Evolutionary conservation across 106 monocot genomes (phyloP), one percentile per base, ranked within the genome.

Genomic region (Allium fistulosum): DNA sequence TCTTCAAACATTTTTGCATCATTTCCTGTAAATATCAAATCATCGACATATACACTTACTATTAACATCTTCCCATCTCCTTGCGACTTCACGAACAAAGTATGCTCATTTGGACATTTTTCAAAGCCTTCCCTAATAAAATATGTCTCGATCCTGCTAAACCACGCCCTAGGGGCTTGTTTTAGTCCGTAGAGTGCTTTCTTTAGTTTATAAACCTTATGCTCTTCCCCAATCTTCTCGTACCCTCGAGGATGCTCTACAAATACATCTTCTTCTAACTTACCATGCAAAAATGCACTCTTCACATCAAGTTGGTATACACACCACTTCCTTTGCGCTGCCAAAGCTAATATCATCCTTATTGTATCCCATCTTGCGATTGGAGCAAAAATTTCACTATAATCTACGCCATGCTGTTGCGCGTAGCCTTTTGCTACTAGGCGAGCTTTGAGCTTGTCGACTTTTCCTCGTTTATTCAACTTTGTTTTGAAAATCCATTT

Each of bases 401-500:
- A 71, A 47, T 71, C 70, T 1, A 59, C 14, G 1, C 70, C 46
- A 10, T 59, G 13, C 12, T 47, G 3, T 8, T 71, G 46, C 8
- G 59, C n/a, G 53, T 59, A 71, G 7, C 70, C 45, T 17, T 59
- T 71, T 2, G 46, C 70, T 3, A 71, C 7, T 7, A 71, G 8
- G 14, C 70, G 45, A 3, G 59, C 70, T 17, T 59, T 49, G 70
- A 46, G 47, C 5, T 48, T 59, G n/a, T 48, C 47, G 11, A 71
- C 47, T 46, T 60, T 49, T 48, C 70, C 46, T 3, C 11, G 10
- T 48, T 58, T 15, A 10, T 71, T 15, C 10, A n/a, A n/a, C 70
- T 71, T 59, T 10, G 17, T n/a, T 17, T 59, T 71, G 45, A 14
- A 71, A 5, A 71, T 18, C 70, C 58, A 71, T 45, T 59, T 71